A percentile compares a stretch with the other conserved stretches of the same genome.
Evolutionary conservation across 169 alveolate species (phyloP).

Genomic region (Plasmodium billcollinsi): DNA sequence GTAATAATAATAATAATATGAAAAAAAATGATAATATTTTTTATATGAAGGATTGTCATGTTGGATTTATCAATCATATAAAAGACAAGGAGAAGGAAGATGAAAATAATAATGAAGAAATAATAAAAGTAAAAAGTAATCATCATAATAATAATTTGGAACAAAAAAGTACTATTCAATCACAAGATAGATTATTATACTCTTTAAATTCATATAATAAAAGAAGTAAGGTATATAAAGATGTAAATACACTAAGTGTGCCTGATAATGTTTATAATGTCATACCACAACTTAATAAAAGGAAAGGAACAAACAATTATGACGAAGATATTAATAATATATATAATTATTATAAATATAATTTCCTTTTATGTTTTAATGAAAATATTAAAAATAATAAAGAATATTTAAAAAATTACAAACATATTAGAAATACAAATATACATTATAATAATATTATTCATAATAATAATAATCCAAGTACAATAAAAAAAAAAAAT

Average conservation of each 20-base stretch:
- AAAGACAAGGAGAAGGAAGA: too few species aligned
- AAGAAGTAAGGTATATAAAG: constrained; percentile 57
- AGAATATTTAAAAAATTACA: constrained; percentile 3
- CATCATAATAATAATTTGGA: not conserved
- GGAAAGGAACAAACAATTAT: constrained; percentile 8
- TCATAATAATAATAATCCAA: constrained; percentile 1
- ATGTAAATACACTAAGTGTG: constrained; percentile 41
- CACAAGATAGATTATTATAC: constrained; percentile 15
- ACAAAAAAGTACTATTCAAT: constrained; percentile 1
- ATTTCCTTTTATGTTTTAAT: constrained; percentile 50
- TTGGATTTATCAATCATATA: too few species aligned
- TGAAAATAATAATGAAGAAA: too few species aligned
- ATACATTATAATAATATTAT: not conserved
- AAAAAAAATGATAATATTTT: too few species aligned
- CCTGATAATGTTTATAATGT: constrained; percentile 73
- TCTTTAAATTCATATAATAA: constrained; percentile 42
- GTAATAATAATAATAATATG: too few species aligned
- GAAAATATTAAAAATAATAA: constrained; percentile 23
- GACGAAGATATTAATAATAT: constrained; percentile 50
- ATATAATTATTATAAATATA: constrained; percentile 60
- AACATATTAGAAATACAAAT: constrained; percentile 5
- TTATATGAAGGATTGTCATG: too few species aligned
- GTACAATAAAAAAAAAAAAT: not conserved
- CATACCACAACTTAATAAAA: constrained; percentile 57
- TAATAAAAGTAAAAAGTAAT: too few species aligned